Conservation (phyloP, 1,284 basidiomycete genomes). For the Pisolithus thermaeus region DNA sequence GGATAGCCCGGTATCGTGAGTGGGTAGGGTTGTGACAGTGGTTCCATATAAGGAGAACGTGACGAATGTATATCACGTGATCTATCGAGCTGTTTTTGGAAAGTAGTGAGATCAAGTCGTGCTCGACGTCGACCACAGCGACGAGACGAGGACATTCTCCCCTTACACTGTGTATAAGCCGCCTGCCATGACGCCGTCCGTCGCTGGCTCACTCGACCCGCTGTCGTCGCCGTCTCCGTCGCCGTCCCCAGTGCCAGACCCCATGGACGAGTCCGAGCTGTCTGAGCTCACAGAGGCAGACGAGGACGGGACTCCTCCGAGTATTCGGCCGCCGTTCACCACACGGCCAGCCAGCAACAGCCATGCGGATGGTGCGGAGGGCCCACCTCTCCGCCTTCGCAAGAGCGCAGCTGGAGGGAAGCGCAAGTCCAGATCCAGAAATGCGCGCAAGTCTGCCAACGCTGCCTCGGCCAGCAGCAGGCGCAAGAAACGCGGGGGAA, state of each 20-base stretch:
- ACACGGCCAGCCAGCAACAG: slow-evolving; percentile 14
- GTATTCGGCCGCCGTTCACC: slow-evolving; percentile 7
- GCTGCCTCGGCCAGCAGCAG: slow-evolving; percentile 25
- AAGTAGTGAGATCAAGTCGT: not conserved
- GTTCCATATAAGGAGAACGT: not conserved
- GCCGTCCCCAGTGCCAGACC: slow-evolving; percentile 29
- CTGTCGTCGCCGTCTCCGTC: slow-evolving; percentile 47
- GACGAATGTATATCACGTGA: not conserved
- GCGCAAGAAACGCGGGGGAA: slow-evolving; percentile 56
- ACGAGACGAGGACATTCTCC: slow-evolving; percentile 8
- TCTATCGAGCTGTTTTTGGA: not conserved
- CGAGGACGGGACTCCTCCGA: slow-evolving; percentile 14
- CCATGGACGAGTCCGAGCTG: slow-evolving; percentile 61
- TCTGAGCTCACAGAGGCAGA: slow-evolving; percentile 79
- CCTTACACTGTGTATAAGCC: slow-evolving; percentile 19
- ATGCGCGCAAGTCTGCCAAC: slow-evolving; percentile 2
- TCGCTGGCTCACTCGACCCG: slow-evolving; percentile 45
- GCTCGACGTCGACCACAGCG: not conserved
- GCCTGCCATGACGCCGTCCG: slow-evolving; percentile 28
- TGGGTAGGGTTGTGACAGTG: slow-evolving; percentile 35
- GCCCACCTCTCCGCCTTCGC: slow-evolving; percentile 15
- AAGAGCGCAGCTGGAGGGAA: slow-evolving; percentile 11
- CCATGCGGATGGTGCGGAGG: slow-evolving; percentile 23
- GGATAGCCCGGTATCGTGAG: slow-evolving; percentile 42
- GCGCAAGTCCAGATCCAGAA: slow-evolving; percentile 8